Evolutionary conservation across 2,329 filamentous ascomycete genomes (phyloP), one percentile per base, ranked within the genome.

Genomic region (Alternaria sp.): DNA sequence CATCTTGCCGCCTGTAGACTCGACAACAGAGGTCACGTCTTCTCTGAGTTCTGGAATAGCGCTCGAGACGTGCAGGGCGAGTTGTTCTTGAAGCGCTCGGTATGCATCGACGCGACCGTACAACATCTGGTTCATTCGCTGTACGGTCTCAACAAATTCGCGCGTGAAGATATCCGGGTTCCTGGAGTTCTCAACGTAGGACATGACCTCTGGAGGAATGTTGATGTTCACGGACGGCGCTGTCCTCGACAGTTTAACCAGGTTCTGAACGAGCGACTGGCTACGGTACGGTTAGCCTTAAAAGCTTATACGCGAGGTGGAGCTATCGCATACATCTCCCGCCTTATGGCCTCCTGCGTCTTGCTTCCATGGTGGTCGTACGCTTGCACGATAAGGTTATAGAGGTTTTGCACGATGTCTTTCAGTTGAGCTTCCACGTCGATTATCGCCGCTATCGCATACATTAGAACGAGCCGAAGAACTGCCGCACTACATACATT

Each of bases 141-240:
- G 88, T 9, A 88, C 86, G 26, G 87, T 81, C 77, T 90, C 88
- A 47, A 90, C 86, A 66, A 90, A 89, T 69, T 90, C 87, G 49
- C 88, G 84, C 9, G 87, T 90, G 77, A 89, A 90, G 68, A 90
- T 89, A 70, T 90, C 88, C 8, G 88, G 88, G 71, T 90, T 90
- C 21, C 88, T 86, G 17, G 86, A 85, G 19, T 84, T 81, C 69
- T 90, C 87, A 32, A 90, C 87, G 74, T 90, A 90, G 59, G 84
- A 83, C 67, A 89, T 86, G 30, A 90, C 86, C 68, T 90, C 88
- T 5, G 86, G 83, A 0, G 88, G 88, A 2, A 90, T 83, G 51
- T 85, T 81, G 61, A 88, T 83, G 57, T 81, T 80, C 19, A 86
- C 79, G 17, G 83, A 74, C n/a, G 82, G 79, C 3, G 86, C 80